These are phyloP conservation scores for Pestalotiopsis sp. DNA, from an alignment of 2,329 filamentous ascomycete species.

Conservation along the genomic window DNA sequence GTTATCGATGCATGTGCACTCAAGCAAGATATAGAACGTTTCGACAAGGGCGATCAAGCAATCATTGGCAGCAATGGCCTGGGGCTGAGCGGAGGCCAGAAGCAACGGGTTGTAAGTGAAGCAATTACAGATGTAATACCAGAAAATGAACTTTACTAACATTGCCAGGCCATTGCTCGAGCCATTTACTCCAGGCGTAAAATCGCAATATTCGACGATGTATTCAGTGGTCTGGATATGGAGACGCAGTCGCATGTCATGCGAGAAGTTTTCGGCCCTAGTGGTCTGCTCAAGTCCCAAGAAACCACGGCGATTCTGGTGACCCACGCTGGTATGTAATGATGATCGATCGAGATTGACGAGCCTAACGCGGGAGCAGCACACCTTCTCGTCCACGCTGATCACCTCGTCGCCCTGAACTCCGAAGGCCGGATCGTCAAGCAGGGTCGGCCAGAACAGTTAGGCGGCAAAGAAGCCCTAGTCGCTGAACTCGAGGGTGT, in stretches of 20 bases:
- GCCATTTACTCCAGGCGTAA: neutral
- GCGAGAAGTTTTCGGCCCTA: slow-evolving; percentile 3
- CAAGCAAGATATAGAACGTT: neutral
- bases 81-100: slow-evolving; percentile 12
- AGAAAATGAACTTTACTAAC: neutral
- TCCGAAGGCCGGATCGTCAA: slow-evolving; percentile 24
- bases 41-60: slow-evolving; percentile 2
- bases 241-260: slow-evolving; percentile 4
- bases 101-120: slow-evolving; percentile 19
- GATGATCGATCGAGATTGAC: too few relatives aligned
- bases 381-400: slow-evolving; percentile 25
- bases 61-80: slow-evolving; percentile 10
- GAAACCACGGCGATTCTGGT: slow-evolving; percentile 2
- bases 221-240: slow-evolving; percentile 9
- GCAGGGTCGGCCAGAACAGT: slow-evolving; percentile 24
- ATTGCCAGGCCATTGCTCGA: slow-evolving; percentile 25
- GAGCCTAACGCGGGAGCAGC: neutral
- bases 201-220: slow-evolving; percentile 9
- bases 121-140: neutral
- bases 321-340: slow-evolving; percentile 18
- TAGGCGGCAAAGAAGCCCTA: neutral
- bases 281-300: neutral
- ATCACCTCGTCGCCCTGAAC: slow-evolving; percentile 34
- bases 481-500: neutral
- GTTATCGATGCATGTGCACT: slow-evolving; percentile 19